Evolutionary conservation across 2,329 filamentous ascomycete genomes (phyloP).

Genomic region (Apiospora saccharicola): DNA sequence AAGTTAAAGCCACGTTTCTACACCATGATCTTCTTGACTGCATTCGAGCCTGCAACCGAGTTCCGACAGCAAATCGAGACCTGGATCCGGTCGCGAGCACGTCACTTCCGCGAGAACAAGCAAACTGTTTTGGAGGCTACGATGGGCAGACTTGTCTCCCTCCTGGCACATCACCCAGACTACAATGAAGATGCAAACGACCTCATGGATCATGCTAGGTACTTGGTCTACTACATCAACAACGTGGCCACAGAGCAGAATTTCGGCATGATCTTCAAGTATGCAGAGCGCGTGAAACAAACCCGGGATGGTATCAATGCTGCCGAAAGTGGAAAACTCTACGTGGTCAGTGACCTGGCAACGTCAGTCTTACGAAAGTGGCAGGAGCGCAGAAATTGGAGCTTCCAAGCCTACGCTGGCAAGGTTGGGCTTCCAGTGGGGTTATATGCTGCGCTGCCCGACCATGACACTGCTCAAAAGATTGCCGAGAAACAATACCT

Average conservation of each 20-base stretch:
- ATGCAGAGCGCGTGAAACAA: constrained; percentile 92
- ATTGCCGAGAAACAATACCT: constrained; percentile 88
- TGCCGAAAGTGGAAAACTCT: constrained; percentile 75
- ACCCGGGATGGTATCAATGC: constrained; percentile 80
- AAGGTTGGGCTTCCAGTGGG: constrained; percentile 83
- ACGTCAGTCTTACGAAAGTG: constrained; percentile 84
- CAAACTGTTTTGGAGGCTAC: constrained; percentile 78
- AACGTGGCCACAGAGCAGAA: constrained; percentile 87
- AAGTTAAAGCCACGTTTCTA: constrained; percentile 81
- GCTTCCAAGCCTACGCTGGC: constrained; percentile 80
- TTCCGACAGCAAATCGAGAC: constrained; percentile 81
- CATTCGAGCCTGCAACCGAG: constrained; percentile 82
- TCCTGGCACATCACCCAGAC: constrained; percentile 94
- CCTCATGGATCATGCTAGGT: constrained; percentile 82
- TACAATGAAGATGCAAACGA: constrained; percentile 73
- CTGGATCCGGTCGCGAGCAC: constrained; percentile 85
- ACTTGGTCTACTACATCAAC: constrained; percentile 88
- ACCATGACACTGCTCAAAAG: constrained; percentile 80
- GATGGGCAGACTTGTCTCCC: constrained; percentile 82
- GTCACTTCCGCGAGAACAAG: constrained; percentile 66
- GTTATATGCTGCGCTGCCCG: constrained; percentile 78
- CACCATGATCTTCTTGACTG: constrained; percentile 86
- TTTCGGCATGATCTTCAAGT: constrained; percentile 86
- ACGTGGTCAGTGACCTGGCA: constrained; percentile 86
- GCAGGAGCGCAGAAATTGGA: constrained; percentile 86